These are phyloP conservation scores for Penicillium cosmopolitanum DNA, from an alignment of 495 filamentous ascomycete species.

Conservation along the genomic window DNA sequence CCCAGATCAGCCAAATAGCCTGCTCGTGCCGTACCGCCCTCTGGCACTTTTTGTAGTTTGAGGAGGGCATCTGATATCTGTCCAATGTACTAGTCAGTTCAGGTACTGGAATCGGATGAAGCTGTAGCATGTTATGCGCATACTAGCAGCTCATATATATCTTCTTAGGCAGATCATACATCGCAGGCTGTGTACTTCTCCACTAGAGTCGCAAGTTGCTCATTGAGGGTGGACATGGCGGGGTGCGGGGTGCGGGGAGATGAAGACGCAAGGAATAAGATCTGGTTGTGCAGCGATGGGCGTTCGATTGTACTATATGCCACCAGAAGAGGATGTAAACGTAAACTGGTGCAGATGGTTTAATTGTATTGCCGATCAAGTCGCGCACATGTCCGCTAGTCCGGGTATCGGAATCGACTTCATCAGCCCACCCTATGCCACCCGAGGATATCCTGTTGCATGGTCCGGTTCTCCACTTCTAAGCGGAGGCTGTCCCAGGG, in stretches of 20 bases:
- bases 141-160: background rate
- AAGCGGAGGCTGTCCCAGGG: background rate
- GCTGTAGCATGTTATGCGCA: background rate
- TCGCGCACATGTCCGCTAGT: constrained; percentile 28
- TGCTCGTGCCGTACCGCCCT: constrained; percentile 43
- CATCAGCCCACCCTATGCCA: constrained; percentile 26
- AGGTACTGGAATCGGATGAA: background rate
- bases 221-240: constrained; percentile 35
- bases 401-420: constrained; percentile 30
- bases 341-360: background rate
- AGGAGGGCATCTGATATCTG: constrained; percentile 67
- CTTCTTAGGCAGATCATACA: constrained; percentile 29
- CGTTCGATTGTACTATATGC: background rate
- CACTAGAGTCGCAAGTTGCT: constrained; percentile 37
- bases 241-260: constrained; percentile 16
- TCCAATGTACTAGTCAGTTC: background rate
- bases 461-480: background rate
- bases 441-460: constrained; percentile 19
- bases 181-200: constrained; percentile 54
- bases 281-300: background rate
- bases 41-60: constrained; percentile 55
- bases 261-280: background rate
- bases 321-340: background rate
- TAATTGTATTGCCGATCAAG: constrained; percentile 9
- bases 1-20: constrained; percentile 66